A percentile compares a stretch with the other conserved stretches of the same genome.
phyloP scores from a whole-genome alignment of 2,329 filamentous ascomycete species.

The Exserohilum rostratum region DNA sequence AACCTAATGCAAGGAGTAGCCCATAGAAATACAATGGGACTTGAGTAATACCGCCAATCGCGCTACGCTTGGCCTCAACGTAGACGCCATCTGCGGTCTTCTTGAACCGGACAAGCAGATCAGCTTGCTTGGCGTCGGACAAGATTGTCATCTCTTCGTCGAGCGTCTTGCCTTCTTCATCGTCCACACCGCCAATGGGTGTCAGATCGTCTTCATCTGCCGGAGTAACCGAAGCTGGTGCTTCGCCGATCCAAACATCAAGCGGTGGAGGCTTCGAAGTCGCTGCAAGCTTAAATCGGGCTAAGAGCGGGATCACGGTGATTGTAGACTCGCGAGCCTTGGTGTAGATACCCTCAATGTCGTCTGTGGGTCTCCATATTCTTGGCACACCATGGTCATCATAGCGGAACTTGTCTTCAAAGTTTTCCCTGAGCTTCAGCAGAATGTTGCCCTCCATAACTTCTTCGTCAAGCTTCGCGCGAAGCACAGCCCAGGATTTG shows the following conservation, averaged over 20 bases:
- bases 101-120: constrained; percentile 93
- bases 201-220: constrained; percentile 89
- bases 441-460: constrained; percentile 97
- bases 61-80: constrained; percentile 95
- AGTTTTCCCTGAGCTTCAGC: constrained; percentile 95
- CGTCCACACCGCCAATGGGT: constrained; percentile 91
- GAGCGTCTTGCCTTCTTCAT: constrained; percentile 90
- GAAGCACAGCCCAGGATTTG: constrained; percentile 91
- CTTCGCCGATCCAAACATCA: constrained; percentile 78
- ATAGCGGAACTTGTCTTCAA: constrained; percentile 99
- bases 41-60: constrained; percentile 92
- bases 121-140: constrained; percentile 85
- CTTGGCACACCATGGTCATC: constrained; percentile 92
- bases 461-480: constrained; percentile 92
- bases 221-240: constrained; percentile 74
- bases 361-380: constrained; percentile 95
- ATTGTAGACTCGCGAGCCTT: constrained; percentile 90
- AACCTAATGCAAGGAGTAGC: constrained; percentile 86
- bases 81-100: constrained; percentile 98
- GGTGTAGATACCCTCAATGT: constrained; percentile 96
- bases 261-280: constrained; percentile 82
- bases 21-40: constrained; percentile 95
- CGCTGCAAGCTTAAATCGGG: constrained; percentile 77
- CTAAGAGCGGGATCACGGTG: constrained; percentile 85
- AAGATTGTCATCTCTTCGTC: constrained; percentile 98